A percentile compares a stretch with the other conserved stretches of the same genome.
phyloP scores from a whole-genome alignment of 352 stramenopile species.

The Plasmopara viticola region DNA sequence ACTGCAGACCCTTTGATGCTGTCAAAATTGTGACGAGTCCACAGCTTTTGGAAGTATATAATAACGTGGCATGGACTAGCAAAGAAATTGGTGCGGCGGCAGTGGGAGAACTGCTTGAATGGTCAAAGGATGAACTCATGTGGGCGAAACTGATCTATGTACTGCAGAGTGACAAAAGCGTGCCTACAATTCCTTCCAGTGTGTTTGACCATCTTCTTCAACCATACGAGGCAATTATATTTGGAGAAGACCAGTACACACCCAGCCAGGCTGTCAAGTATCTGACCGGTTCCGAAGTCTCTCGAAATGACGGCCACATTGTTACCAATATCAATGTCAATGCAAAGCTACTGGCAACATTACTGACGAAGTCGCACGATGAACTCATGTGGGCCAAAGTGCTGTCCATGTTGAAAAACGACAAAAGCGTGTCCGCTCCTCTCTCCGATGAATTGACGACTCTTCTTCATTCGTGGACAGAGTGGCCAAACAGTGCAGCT shows the following conservation, averaged over 20 bases:
- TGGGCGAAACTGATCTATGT: no score
- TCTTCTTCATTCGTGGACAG: background rate
- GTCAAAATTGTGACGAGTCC: no score
- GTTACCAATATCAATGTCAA: background rate
- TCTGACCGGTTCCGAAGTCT: background rate
- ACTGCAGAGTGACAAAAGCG: no score
- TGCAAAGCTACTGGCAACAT: background rate
- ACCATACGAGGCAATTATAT: no score
- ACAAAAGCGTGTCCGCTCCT: background rate
- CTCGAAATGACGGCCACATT: background rate
- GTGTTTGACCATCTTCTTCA: no score
- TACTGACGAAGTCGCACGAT: background rate
- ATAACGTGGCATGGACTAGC: no score
- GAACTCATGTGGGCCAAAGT: background rate
- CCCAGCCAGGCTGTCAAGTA: background rate
- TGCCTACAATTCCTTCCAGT: no score
- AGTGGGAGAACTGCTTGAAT: no score
- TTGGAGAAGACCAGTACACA: background rate
- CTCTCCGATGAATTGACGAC: background rate
- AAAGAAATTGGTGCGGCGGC: no score
- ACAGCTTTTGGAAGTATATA: no score
- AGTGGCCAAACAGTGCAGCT: background rate
- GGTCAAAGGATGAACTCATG: no score
- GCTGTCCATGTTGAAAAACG: background rate
- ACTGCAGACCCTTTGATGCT: no score